phyloP scores from a whole-genome alignment of 2,329 filamentous ascomycete genomes.

The Aspergillus sp. region DNA sequence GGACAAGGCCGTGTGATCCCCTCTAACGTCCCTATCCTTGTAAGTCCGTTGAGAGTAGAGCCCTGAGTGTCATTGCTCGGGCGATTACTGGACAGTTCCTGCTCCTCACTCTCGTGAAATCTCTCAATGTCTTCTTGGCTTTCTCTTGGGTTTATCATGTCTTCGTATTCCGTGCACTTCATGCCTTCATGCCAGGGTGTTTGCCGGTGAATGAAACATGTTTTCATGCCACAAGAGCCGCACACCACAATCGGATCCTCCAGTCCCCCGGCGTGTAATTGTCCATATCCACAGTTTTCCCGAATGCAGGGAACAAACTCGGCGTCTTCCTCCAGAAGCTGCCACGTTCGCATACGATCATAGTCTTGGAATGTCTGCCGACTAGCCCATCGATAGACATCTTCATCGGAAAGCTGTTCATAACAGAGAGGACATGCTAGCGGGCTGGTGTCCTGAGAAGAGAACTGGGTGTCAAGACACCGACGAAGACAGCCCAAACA shows the following conservation, averaged over 20 bases:
- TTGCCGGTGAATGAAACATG: constrained; percentile 17
- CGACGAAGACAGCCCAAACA: constrained; percentile 16
- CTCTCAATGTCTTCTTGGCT: background rate
- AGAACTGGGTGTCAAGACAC: constrained; percentile 16
- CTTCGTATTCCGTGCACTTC: constrained; percentile 18
- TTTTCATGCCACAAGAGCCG: constrained; percentile 15
- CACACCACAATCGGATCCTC: constrained; percentile 18
- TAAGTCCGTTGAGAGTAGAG: constrained; percentile 5
- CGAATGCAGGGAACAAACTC: constrained; percentile 18
- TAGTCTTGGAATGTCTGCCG: constrained; percentile 15
- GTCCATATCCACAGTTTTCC: constrained; percentile 16
- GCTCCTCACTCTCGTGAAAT: background rate
- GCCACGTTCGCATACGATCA: constrained; percentile 12
- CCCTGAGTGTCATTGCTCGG: background rate
- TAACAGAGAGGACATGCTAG: constrained; percentile 18
- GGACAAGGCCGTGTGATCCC: constrained; percentile 13
- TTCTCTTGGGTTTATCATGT: background rate
- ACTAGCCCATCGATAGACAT: constrained; percentile 18
- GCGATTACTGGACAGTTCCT: background rate
- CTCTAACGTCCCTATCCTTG: constrained; percentile 8
- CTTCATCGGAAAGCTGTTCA: constrained; percentile 12
- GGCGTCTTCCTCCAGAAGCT: constrained; percentile 15
- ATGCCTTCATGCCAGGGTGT: constrained; percentile 18
- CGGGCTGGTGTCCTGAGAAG: background rate
- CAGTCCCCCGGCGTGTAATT: constrained; percentile 16